Evolutionary conservation across 2,329 filamentous ascomycete species (phyloP), one percentile per base, ranked within the genome.

Genomic region (Botrytis sinoallii): DNA sequence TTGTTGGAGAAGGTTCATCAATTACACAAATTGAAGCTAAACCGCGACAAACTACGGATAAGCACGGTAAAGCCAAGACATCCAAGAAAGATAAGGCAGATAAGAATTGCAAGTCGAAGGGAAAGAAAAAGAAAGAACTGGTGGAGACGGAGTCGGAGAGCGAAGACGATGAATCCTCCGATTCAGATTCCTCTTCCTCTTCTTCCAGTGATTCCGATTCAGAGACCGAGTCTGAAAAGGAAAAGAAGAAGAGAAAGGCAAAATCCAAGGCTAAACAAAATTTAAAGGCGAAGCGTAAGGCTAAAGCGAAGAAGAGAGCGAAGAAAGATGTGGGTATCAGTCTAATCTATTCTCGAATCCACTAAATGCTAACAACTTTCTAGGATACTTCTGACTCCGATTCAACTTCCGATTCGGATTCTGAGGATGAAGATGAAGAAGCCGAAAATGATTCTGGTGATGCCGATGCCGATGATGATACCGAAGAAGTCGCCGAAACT

Each of bases 231-330:
- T 76, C 80, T 72, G 78, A 80, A 73, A 81, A 79, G 75, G 81
- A 83, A 67, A 80, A 80, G 75, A 75, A 75, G 72, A 80, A 80
- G 69, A 78, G 81, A 70, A 83, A 84, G 71, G 78, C 80, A 35
- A 80, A 79, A 73, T 79, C 75, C 72, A 84, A 82, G 77, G 79
- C 79, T 16, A 83, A 82, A 71, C 78, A 80, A 74, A 79, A 77
- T 70, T 74, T 77, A 22, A 79, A 79, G 71, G 78, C 79, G 12
- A 81, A 81, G 76, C 77, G 78, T 69, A 85, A 84, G 75, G 76
- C 78, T 6, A 84, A 84, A 78, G 82, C 81, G 60, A 85, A 83
- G 79, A 79, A 80, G 61, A 83, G 82, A 73, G 77, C 81, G 12
- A 81, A 78, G 70, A 80, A 82, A 79, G 78, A 79, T 76, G 74